Evolutionary conservation across 345 rosid genomes (phyloP).

Genomic region (Kernera saxatilis): DNA sequence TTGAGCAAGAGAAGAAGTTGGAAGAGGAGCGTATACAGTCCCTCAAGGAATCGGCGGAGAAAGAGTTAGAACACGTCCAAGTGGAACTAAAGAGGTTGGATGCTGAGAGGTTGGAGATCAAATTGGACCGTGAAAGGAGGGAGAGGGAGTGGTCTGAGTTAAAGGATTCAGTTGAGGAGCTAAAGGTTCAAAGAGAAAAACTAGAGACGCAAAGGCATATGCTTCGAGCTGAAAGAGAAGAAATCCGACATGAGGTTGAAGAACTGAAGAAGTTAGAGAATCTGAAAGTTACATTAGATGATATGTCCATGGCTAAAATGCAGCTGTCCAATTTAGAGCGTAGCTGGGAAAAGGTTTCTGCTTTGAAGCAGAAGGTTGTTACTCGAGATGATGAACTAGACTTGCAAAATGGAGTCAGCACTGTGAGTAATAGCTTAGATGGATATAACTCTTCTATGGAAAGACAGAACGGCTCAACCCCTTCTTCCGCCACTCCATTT

Average conservation of each 20-base stretch:
- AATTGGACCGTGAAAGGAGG: conserved; percentile 72
- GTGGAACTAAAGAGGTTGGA: conserved; percentile 76
- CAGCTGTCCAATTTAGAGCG: conserved; percentile 57
- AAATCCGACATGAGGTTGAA: conserved; percentile 58
- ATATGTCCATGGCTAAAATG: conserved; percentile 60
- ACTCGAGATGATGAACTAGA: conserved; percentile 36
- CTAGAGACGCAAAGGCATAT: conserved; percentile 76
- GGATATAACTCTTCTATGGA: conserved; percentile 39
- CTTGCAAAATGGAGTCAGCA: conserved; percentile 26
- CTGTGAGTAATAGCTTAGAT: conserved; percentile 33
- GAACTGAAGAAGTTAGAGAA: conserved; percentile 71
- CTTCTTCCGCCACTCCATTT: conserved; percentile 47
- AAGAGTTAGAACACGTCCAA: conserved; percentile 67
- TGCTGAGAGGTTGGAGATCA: conserved; percentile 68
- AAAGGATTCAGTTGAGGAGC: conserved; percentile 70
- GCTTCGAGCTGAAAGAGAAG: conserved; percentile 70
- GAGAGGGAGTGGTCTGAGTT: conserved; percentile 79
- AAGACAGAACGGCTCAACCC: conserved; percentile 32
- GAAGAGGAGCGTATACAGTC: conserved; percentile 55
- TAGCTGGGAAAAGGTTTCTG: conserved; percentile 53
- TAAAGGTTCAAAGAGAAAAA: conserved; percentile 68
- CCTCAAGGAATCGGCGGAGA: conserved; percentile 57
- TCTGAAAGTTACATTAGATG: conserved; percentile 63
- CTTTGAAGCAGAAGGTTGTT: conserved; percentile 38
- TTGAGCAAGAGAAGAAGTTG: conserved; percentile 72